These are phyloP conservation scores for Mortierella sp. DNA, from an alignment of 371 early-diverging fungal species.

Conservation along the genomic window DNA sequence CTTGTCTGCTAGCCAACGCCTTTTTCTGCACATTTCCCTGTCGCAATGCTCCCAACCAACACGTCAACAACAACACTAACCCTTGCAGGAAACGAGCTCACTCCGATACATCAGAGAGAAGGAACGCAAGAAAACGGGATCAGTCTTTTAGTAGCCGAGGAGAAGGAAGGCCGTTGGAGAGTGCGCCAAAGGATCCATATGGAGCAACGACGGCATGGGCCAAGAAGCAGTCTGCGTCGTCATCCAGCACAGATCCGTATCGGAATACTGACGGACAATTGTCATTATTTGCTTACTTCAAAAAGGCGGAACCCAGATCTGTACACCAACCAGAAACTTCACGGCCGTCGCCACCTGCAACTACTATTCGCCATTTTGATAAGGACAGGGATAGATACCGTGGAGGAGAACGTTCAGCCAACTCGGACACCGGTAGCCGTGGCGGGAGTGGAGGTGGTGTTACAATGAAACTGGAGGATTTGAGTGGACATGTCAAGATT, in stretches of 20 bases:
- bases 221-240: background rate
- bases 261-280: slow-evolving; percentile 35
- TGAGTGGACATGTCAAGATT: background rate
- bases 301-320: slow-evolving; percentile 20
- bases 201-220: background rate
- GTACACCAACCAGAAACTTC: background rate
- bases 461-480: background rate
- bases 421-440: background rate
- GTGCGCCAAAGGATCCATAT: slow-evolving; percentile 28
- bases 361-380: background rate
- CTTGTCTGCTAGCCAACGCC: slow-evolving; percentile 63
- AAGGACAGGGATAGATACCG: background rate
- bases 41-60: slow-evolving; percentile 22
- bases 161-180: slow-evolving; percentile 14
- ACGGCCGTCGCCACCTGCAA: background rate
- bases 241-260: slow-evolving; percentile 15
- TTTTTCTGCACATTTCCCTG: slow-evolving; percentile 66
- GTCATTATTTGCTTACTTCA: slow-evolving; percentile 48
- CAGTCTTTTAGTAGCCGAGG: background rate
- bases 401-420: background rate
- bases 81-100: background rate
- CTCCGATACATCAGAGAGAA: background rate
- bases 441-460: background rate
- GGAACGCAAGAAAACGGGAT: background rate
- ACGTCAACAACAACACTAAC: background rate